Percentiles rank a stretch among this genome's conserved stretches.
Conservation (phyloP, 2,329 filamentous ascomycete species). For the Coccinonectria pachysandricola region DNA sequence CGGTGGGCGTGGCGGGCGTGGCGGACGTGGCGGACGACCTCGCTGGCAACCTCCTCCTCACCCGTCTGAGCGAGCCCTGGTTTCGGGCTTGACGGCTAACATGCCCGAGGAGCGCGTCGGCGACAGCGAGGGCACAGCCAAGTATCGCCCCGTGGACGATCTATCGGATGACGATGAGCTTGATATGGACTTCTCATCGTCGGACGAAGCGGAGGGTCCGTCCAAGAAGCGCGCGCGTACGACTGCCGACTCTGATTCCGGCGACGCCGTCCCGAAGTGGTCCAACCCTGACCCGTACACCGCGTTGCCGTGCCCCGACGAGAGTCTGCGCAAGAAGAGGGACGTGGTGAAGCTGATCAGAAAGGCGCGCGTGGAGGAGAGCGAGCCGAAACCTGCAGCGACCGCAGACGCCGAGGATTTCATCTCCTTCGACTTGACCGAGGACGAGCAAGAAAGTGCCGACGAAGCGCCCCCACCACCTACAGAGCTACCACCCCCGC, state of each 20-base stretch:
- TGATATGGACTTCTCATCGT: conserved; percentile 51
- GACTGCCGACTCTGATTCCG: conserved; percentile 20
- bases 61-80: conserved; percentile 39
- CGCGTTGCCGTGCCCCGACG: conserved; percentile 69
- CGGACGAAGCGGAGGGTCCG: conserved; percentile 27
- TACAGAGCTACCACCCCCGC: neutral
- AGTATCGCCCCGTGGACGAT: conserved; percentile 45
- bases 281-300: conserved; percentile 95
- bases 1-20: conserved; percentile 17
- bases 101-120: conserved; percentile 37
- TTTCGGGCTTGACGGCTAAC: conserved; percentile 32
- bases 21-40: conserved; percentile 18
- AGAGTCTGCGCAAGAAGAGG: conserved; percentile 61
- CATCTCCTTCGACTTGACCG: conserved; percentile 70
- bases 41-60: conserved; percentile 29
- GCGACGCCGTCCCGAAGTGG: conserved; percentile 61
- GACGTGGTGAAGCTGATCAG: conserved; percentile 88
- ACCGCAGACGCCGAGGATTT: conserved; percentile 66
- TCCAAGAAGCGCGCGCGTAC: conserved; percentile 26
- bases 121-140: conserved; percentile 34
- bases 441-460: conserved; percentile 33
- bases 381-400: conserved; percentile 35
- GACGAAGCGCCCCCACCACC: conserved; percentile 7
- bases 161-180: conserved; percentile 54
- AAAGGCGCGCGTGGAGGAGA: conserved; percentile 64